Percentiles rank a stretch among this genome's conserved stretches.
Evolutionary conservation across 163 green algal genomes (phyloP).

Genomic region (Coccomyxa subellipsoidea): DNA sequence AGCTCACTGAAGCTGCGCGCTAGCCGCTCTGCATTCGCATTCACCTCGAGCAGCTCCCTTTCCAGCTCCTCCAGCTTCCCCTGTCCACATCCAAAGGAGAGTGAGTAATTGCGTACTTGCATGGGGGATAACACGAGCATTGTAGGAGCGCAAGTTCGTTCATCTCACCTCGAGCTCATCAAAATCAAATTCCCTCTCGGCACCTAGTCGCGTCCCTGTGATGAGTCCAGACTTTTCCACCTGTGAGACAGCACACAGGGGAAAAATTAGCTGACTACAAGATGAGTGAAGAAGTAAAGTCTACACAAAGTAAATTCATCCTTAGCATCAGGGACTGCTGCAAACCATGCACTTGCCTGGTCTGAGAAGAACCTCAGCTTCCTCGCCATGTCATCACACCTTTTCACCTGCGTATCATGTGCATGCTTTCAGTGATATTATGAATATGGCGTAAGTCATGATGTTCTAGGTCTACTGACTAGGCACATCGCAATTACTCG

Average conservation of each 20-base stretch:
- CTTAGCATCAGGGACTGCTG: not conserved
- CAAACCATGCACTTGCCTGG: constrained; percentile 53
- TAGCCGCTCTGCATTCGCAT: constrained; percentile 88
- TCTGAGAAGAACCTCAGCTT: constrained; percentile 94
- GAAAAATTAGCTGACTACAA: not conserved
- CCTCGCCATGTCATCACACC: constrained; percentile 95
- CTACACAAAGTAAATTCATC: no score
- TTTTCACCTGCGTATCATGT: constrained; percentile 86
- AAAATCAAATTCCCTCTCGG: constrained; percentile 40
- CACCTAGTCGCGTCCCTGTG: constrained; percentile 10
- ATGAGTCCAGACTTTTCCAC: constrained; percentile 66
- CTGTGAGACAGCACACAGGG: not conserved
- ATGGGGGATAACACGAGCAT: not conserved
- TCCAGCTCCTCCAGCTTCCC: constrained; percentile 85
- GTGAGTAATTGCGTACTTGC: not conserved
- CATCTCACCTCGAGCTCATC: constrained; percentile 86
- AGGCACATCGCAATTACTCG: no score
- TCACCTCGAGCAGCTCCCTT: constrained; percentile 84
- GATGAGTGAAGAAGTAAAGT: not conserved
- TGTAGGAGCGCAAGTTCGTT: no score
- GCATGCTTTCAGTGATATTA: no score
- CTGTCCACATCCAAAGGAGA: constrained; percentile 37
- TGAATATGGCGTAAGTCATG: no score
- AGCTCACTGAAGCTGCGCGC: constrained; percentile 85
- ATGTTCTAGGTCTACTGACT: no score